These are phyloP conservation scores for Dalechampia spathulata DNA, from an alignment of 441 rosid genomes.

Conservation along the genomic window DNA sequence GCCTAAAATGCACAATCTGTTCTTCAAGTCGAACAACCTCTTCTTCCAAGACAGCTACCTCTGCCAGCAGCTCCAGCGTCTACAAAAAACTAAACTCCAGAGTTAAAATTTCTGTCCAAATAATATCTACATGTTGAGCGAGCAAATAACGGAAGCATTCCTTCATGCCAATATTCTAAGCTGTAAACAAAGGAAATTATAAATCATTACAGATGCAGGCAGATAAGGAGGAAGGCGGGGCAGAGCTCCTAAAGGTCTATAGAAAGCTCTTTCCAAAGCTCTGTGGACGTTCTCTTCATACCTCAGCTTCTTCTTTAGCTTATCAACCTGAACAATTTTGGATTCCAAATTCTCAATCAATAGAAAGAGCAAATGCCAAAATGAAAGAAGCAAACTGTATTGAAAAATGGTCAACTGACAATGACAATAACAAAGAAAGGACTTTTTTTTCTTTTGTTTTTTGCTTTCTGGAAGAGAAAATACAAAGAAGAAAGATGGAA, in stretches of 20 bases:
- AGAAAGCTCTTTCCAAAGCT: conserved; percentile 84
- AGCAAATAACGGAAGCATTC: too few species aligned
- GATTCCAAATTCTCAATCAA: background rate
- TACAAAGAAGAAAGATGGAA: background rate
- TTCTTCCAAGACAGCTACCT: conserved; percentile 93
- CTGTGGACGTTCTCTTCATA: conserved; percentile 76
- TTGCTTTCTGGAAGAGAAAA: too few species aligned
- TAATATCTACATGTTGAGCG: background rate
- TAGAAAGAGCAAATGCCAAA: background rate
- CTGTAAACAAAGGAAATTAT: background rate
- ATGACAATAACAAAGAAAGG: too few species aligned
- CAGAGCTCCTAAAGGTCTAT: conserved; percentile 78
- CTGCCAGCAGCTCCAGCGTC: conserved; percentile 84
- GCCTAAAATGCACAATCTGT: conserved; percentile 57
- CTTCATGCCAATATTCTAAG: background rate
- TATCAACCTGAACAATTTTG: conserved; percentile 53
- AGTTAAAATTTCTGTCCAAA: conserved; percentile 12
- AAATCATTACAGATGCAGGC: conserved; percentile 56
- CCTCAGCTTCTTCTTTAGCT: conserved; percentile 74
- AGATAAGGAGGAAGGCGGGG: conserved; percentile 93
- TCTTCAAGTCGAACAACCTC: conserved; percentile 85
- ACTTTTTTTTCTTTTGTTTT: too few species aligned
- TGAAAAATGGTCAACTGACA: background rate
- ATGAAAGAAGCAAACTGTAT: conserved; percentile 1
- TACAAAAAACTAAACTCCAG: conserved; percentile 26